Conservation (phyloP, 2,329 filamentous ascomycete species). For the Tolypocladium tropicale region DNA sequence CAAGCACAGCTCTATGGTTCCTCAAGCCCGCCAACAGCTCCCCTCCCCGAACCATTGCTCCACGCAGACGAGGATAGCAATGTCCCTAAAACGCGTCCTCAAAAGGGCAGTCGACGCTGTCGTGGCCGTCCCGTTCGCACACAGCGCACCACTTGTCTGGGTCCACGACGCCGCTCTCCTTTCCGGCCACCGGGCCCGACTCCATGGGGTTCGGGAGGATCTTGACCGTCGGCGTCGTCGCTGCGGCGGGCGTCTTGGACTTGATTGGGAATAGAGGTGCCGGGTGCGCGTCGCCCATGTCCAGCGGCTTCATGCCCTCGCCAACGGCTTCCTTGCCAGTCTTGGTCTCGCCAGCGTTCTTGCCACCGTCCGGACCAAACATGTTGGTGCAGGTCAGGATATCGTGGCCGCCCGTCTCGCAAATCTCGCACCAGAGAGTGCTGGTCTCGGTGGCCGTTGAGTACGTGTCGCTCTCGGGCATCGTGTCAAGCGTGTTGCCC, state of each 20-base stretch:
- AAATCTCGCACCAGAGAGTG: conserved; percentile 87
- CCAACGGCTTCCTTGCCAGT: conserved; percentile 23
- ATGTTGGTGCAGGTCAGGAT: conserved; percentile 91
- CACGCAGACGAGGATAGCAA: not conserved
- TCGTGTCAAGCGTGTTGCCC: conserved; percentile 50
- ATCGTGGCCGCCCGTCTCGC: conserved; percentile 83
- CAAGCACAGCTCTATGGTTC: conserved; percentile 1
- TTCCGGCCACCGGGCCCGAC: conserved; percentile 62
- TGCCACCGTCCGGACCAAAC: conserved; percentile 45
- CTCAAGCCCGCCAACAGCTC: not conserved
- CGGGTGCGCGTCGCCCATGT: conserved; percentile 34
- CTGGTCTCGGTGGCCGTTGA: conserved; percentile 64
- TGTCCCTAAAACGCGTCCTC: conserved; percentile 62
- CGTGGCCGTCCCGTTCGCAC: conserved; percentile 91
- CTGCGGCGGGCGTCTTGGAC: conserved; percentile 28
- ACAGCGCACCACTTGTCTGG: conserved; percentile 92
- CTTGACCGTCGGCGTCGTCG: conserved; percentile 29
- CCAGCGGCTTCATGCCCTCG: conserved; percentile 27
- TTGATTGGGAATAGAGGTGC: conserved; percentile 45
- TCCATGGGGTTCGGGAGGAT: conserved; percentile 53
- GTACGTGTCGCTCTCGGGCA: conserved; percentile 60
- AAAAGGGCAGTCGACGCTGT: conserved; percentile 90
- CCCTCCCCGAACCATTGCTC: not conserved
- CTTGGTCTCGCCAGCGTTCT: conserved; percentile 18
- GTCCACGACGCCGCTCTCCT: conserved; percentile 68